phyloP scores from a whole-genome alignment of 805 yeast genomes.

The Jamesozyma hellenica region DNA sequence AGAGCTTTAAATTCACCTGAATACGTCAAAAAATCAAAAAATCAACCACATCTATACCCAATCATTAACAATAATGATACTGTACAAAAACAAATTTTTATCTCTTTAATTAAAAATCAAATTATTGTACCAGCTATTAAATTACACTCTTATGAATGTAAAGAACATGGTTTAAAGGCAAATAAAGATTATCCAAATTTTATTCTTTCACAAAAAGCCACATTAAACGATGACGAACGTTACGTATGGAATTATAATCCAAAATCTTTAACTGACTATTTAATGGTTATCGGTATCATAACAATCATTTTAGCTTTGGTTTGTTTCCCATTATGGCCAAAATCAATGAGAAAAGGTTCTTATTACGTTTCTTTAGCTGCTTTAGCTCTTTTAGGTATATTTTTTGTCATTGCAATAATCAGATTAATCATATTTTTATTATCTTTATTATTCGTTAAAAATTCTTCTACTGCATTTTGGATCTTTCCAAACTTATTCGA shows the following conservation, averaged over 20 bases:
- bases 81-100: conserved; percentile 37
- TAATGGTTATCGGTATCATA: conserved; percentile 33
- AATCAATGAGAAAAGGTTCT: conserved; percentile 76
- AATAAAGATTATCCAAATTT: conserved; percentile 56
- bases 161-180: conserved; percentile 51
- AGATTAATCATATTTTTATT: conserved; percentile 58
- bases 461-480: conserved; percentile 63
- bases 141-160: conserved; percentile 57
- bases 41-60: conserved; percentile 40
- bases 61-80: conserved; percentile 29
- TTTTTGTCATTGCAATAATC: conserved; percentile 70
- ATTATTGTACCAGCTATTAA: conserved; percentile 69
- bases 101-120: conserved; percentile 60
- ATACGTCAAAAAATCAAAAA: conserved; percentile 44
- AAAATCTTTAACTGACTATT: conserved; percentile 39
- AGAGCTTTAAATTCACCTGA: conserved; percentile 70
- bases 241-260: conserved; percentile 77
- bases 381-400: conserved; percentile 60
- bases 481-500: conserved; percentile 90
- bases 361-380: conserved; percentile 79
- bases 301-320: conserved; percentile 59
- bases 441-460: conserved; percentile 18
- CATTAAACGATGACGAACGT: conserved; percentile 55
- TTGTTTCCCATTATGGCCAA: conserved; percentile 93
- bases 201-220: conserved; percentile 45